phyloP scores from a whole-genome alignment of 345 rosid genomes.

The Brassica napus region Da-Ae NC_063449.1:36570001-36570500 shows the following conservation, averaged over 20 bases:
- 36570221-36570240: slow-evolving; percentile 50
- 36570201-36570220: slow-evolving; percentile 46
- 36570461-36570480: neutral
- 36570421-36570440: too few species aligned
- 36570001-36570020: slow-evolving; percentile 87
- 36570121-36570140: slow-evolving; percentile 70
- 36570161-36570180: slow-evolving; percentile 70
- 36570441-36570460: neutral
- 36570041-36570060: slow-evolving; percentile 61
- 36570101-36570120: slow-evolving; percentile 63
- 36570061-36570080: slow-evolving; percentile 79
- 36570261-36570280: slow-evolving; percentile 41
- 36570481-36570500: neutral
- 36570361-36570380: neutral
- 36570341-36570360: neutral
- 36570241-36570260: slow-evolving; percentile 69
- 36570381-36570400: neutral
- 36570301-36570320: neutral
- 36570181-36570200: slow-evolving; percentile 62
- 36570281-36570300: neutral
- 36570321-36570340: neutral
- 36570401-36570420: neutral
- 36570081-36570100: slow-evolving; percentile 77
- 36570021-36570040: slow-evolving; percentile 76
- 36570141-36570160: slow-evolving; percentile 52